phyloP scores from a whole-genome alignment of 306 rosid genomes.

The Bauhinia variegata region DNA sequence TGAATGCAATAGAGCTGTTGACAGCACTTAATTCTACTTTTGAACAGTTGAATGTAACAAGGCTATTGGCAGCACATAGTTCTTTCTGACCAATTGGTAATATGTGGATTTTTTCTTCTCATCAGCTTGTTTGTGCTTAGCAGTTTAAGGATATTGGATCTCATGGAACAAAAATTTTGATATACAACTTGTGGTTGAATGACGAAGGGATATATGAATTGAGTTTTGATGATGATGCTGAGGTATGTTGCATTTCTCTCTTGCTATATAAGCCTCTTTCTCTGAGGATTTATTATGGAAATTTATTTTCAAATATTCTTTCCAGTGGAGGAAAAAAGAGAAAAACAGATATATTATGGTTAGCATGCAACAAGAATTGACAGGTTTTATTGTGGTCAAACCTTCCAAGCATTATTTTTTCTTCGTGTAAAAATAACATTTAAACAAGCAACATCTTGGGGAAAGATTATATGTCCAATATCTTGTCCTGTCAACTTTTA shows the following conservation, averaged over 20 bases:
- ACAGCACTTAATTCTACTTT: slow-evolving; percentile 27
- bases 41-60: neutral
- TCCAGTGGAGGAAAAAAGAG: slow-evolving; percentile 14
- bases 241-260: slow-evolving; percentile 59
- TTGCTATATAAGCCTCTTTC: slow-evolving; percentile 8
- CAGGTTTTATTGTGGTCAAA: neutral
- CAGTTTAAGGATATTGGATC: slow-evolving; percentile 93
- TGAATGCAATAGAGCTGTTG: slow-evolving; percentile 4
- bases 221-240: slow-evolving; percentile 88
- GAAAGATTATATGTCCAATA: too few relatives aligned
- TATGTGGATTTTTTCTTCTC: slow-evolving; percentile 29
- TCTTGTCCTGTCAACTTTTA: too few relatives aligned
- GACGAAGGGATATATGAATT: slow-evolving; percentile 96
- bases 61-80: slow-evolving; percentile 7
- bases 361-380: slow-evolving; percentile 3
- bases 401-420: too few relatives aligned
- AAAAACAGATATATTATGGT: slow-evolving; percentile 10
- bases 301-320: slow-evolving; percentile 22
- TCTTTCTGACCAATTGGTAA: neutral
- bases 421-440: too few relatives aligned
- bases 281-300: slow-evolving; percentile 14
- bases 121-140: slow-evolving; percentile 34
- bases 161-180: slow-evolving; percentile 86
- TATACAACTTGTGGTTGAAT: slow-evolving; percentile 94
- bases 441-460: too few relatives aligned